Evolutionary conservation across 1,284 basidiomycete species (phyloP), one percentile per base, ranked within the genome.

Genomic region (Kwoniella shivajii): DNA sequence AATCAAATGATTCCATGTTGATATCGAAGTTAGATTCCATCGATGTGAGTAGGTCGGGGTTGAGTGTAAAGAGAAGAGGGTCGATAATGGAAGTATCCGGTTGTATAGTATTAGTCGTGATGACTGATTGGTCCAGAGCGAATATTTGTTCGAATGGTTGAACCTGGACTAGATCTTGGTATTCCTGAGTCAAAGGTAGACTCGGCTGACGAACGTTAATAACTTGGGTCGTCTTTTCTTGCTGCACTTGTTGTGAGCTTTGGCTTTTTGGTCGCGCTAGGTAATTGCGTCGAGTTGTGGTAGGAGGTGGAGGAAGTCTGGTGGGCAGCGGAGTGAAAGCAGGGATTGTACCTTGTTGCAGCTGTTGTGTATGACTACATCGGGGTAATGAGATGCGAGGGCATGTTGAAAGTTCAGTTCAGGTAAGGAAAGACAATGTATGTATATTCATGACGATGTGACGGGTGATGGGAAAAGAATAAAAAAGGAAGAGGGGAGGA

Each of bases 1-100:
- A 69, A 55, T 69, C 67, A 20, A 67, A 54, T 46, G 60, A 50
- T 36, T 58, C 60, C 47, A 56, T 57, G 53, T 50, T 56, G 46
- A 58, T 47, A 50, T 60, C 52, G 41, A 54, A 44, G n/a, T 49
- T 46, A 48, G 50, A 54, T 41, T 52, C 26, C 57, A 59, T 59
- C 22, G 45, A 50, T n/a, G 41, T 29, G 3, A 38, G n/a, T 1
- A 29, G 20, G 13, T 52, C 29, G 43, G 49, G 13, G 43, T 27
- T 57, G n/a, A 38, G 30, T 31, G 36, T 18, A 16, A 22, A 26
- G 24, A 31, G 16, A 14, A 46, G 6, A 27, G 47, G 46, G 50
- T 48, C 27, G 13, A 24, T 3, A 18, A 36, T 24, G 24, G 22
- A 30, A 14, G 45, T n/a, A 20, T 47, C 22, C 27, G 18, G n/a